Evolutionary conservation across 768 basidiomycete genomes (phyloP), one percentile per base, ranked within the genome.

Genomic region (Tephrocybe rancida): DNA sequence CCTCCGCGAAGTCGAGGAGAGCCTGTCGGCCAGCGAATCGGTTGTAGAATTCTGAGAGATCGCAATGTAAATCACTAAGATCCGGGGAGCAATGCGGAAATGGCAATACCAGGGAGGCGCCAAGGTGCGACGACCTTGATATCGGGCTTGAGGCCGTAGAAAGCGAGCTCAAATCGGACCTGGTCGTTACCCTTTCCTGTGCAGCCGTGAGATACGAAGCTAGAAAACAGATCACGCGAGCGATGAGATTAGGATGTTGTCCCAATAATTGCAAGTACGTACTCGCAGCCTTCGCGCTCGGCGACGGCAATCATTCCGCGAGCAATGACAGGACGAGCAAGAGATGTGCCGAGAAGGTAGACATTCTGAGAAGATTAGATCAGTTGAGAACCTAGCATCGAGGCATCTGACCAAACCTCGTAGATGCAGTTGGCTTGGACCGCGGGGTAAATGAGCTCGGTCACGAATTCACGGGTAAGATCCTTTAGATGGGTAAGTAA

Each of bases 101-200:
- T 16, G 9, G 8, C 63, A 78, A 21, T 61, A 93, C 94, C 91
- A 58, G 96, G 92, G 59, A 95, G 83, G 59, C 97, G 87, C 97
- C 97, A 99, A 44, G 97, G 97, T 14, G 97, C 95, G 66, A 99
- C 86, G 64, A 98, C 95, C 74, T 98, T 98, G 84, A 99, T 98
- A 63, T 95, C 91, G 39, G 97, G 95, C 70, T 97, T 95, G 58
- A 99, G 83, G 51, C 94, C 97, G 72, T 98, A 99, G 78, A 99
- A 99, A 0, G 97, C 95, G 51, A 98, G 87, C 68, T 99, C 97
- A 71, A 98, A 99, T 56, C 97, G 92, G 64, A 99, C 97, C 74
- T 99, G 97, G 72, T 99, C 97, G 71, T 99, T 99, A 48, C 97
- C 97, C 79, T 99, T 99, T 48, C 97, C 97, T 46, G 97, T 99